These are phyloP conservation scores for Tetracladium marchalianum DNA, from an alignment of 495 filamentous ascomycete genomes.

Conservation along the genomic window DNA sequence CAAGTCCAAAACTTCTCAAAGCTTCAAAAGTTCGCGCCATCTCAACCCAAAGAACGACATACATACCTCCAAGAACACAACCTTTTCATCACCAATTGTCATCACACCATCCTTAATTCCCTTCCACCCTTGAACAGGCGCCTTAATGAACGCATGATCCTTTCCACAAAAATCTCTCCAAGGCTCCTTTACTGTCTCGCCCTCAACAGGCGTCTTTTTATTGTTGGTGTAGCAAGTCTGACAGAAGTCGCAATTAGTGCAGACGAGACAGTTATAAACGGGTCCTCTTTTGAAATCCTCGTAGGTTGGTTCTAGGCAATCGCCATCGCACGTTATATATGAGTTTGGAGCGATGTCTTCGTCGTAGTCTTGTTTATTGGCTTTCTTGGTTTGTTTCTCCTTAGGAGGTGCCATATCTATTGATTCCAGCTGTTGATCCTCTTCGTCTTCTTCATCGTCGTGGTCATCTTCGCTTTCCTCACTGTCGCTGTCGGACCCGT, in stretches of 20 bases:
- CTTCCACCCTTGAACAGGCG: conserved; percentile 20
- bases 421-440: too few species aligned
- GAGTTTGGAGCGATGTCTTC: too few species aligned
- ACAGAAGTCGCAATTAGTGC: background rate
- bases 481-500: background rate
- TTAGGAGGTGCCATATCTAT: too few species aligned
- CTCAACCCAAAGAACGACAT: too few species aligned
- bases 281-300: background rate
- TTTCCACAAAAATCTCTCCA: background rate
- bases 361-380: too few species aligned
- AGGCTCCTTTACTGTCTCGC: too few species aligned
- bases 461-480: background rate
- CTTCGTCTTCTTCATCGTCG: background rate
- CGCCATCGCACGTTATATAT: background rate
- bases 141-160: conserved; percentile 17
- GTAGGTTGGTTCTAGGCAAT: background rate
- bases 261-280: background rate
- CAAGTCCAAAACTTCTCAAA: too few species aligned
- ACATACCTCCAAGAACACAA: conserved; percentile 11
- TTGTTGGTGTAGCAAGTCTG: background rate
- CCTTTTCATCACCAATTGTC: conserved; percentile 12
- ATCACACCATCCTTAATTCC: conserved; percentile 20
- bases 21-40: too few species aligned
- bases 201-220: too few species aligned
- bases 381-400: too few species aligned